These are phyloP conservation scores for Plasmodium falciparum DNA, from an alignment of 169 alveolate species.

Conservation along the genomic window DNA sequence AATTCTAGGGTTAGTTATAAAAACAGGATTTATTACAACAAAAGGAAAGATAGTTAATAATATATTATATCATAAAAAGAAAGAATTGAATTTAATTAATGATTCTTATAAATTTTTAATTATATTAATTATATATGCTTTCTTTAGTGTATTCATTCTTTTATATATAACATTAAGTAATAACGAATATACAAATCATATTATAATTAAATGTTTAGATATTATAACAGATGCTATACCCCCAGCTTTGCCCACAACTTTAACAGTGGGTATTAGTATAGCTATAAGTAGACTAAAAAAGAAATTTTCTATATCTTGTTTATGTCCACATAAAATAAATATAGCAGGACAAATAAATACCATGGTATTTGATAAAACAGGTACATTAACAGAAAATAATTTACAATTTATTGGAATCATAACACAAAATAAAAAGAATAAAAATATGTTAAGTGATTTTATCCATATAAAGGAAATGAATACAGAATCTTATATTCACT, in stretches of 20 bases:
- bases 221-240: conserved; percentile 87
- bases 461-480: background rate
- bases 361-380: conserved; percentile 97
- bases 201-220: conserved; percentile 40
- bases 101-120: conserved; percentile 85
- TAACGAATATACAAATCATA: conserved; percentile 31
- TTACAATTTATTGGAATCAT: conserved; percentile 85
- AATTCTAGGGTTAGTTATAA: conserved; percentile 30
- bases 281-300: conserved; percentile 91
- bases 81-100: conserved; percentile 77
- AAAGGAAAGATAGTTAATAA: conserved; percentile 89
- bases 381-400: conserved; percentile 95
- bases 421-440: background rate
- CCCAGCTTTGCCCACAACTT: conserved; percentile 94
- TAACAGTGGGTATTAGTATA: conserved; percentile 93
- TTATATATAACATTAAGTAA: background rate
- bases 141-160: conserved; percentile 77
- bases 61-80: conserved; percentile 86
- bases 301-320: conserved; percentile 89
- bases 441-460: background rate
- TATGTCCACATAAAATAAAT: conserved; percentile 95
- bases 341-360: conserved; percentile 95
- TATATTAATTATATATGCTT: conserved; percentile 86
- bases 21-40: conserved; percentile 88
- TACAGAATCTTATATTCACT: too few species aligned